A percentile compares a stretch with the other conserved stretches of the same genome.
These are phyloP conservation scores for Chlamydomonas applanata DNA, from an alignment of 139 green algal genomes.

Conservation along the genomic window DNA sequence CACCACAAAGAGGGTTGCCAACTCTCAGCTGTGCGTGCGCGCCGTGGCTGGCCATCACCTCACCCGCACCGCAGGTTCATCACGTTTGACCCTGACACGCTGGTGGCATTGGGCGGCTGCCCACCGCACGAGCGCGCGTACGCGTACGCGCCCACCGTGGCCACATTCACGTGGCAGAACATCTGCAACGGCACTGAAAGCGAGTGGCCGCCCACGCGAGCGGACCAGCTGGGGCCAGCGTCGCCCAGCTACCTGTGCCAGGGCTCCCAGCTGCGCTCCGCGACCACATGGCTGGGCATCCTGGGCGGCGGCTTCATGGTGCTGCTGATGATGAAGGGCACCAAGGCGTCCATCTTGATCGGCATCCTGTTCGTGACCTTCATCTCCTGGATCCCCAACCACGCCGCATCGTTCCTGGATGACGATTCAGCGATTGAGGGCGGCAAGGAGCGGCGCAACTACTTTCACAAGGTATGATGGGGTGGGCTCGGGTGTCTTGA, in stretches of 20 bases:
- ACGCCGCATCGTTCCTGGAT: conserved; percentile 60
- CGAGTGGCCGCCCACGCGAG: not conserved
- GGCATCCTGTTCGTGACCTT: conserved; percentile 82
- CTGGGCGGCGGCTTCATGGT: conserved; percentile 64
- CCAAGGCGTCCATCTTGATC: conserved; percentile 69
- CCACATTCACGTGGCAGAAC: not conserved
- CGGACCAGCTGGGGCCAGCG: conserved; percentile 14
- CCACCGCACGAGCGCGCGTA: not conserved
- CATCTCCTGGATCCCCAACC: conserved; percentile 79
- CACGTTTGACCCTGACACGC: conserved; percentile 61
- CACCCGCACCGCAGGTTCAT: conserved; percentile 64
- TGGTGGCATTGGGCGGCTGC: conserved; percentile 31
- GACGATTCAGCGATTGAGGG: conserved; percentile 35
- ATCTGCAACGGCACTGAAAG: not conserved
- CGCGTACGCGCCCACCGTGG: not conserved
- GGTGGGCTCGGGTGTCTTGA: too few species aligned
- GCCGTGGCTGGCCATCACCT: too few species aligned
- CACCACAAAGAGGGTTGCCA: too few species aligned
- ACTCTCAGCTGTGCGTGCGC: too few species aligned
- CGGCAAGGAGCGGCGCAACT: conserved; percentile 47
- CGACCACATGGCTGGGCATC: conserved; percentile 69
- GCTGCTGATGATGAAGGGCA: conserved; percentile 48
- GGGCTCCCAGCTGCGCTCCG: conserved; percentile 38
- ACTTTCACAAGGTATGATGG: conserved; percentile 48
- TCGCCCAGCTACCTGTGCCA: conserved; percentile 18